Base-by-base conservation (phyloP, 441 rosid species). In the Populus hybrid region DNA sequence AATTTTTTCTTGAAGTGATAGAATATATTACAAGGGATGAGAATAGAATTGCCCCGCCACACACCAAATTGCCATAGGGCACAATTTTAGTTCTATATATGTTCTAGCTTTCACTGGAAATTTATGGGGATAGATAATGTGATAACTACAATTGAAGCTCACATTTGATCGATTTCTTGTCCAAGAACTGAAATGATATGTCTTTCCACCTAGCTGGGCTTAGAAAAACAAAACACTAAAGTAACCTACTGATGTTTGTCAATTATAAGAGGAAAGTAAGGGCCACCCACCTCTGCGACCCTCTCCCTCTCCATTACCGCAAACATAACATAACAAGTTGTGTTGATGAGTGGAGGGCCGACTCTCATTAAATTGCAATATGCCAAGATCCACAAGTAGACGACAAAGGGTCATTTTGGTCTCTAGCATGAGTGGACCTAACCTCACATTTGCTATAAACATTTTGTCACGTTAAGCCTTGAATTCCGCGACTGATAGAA, bases 401-500 rank as follows among this genome's bases (percentile, higher is more conserved):
- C 4, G 80, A 81, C 84, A 79, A 77, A 76, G 29, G 21, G 53
- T 73, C 59, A 72, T 67, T 69, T 78, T 74, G 76, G 74, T 72
- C 29, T 67, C 45, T 71, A 69, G 80, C 28, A 21, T 72, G 4
- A 2, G 71, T 74, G 64, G 84, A 29, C 72, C 79, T 23, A 1
- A 1, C 11, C 38, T 56, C 71, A 18, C 63, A 31, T 6, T 78
- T 74, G 8, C 68, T 33, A 40, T 70, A 11, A 64, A 59, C 3
- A 29, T 29, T 29, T 29, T 29, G 31, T 29, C 31, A 29, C 31
- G 31, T 29, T 29, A 29, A 29, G 31, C 31, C 31, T 29, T 29
- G 31, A 29, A 29, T 29, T 80, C 71, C 16, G 42, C 87, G 82
- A 82, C 85, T 76, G 69, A 2, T 53, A 50, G 84, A 82, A 80